These are phyloP conservation scores for Claviceps sp. DNA, from an alignment of 2,329 filamentous ascomycete species.

Conservation along the genomic window DNA sequence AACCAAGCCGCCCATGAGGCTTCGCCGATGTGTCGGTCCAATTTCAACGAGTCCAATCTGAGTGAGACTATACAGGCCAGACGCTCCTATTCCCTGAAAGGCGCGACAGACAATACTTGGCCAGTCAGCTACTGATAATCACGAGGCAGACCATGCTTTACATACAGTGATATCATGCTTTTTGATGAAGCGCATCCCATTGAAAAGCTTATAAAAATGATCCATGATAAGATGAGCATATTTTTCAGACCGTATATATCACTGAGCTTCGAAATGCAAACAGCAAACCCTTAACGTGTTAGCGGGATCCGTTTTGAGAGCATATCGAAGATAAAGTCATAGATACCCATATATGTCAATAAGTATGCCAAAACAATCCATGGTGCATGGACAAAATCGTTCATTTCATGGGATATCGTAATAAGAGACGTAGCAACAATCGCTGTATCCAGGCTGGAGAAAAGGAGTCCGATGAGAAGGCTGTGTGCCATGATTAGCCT, in stretches of 20 bases:
- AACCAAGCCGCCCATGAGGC: slow-evolving; percentile 40
- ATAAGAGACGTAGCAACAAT: slow-evolving; percentile 45
- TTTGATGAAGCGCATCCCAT: slow-evolving; percentile 37
- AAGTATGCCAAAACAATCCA: slow-evolving; percentile 45
- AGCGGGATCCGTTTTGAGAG: slow-evolving; percentile 2
- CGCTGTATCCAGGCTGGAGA: slow-evolving; percentile 43
- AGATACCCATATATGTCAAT: slow-evolving; percentile 39
- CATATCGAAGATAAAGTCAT: neutral
- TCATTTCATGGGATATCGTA: slow-evolving; percentile 39
- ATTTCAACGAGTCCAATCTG: slow-evolving; percentile 45
- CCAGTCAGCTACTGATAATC: slow-evolving; percentile 9
- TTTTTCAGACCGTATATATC: slow-evolving; percentile 44
- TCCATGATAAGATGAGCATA: slow-evolving; percentile 36
- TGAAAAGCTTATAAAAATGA: slow-evolving; percentile 41
- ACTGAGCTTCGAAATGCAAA: slow-evolving; percentile 44
- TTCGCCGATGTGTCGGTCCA: slow-evolving; percentile 37
- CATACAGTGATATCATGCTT: slow-evolving; percentile 38
- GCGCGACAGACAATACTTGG: slow-evolving; percentile 43
- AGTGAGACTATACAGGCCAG: slow-evolving; percentile 46
- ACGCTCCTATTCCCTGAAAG: slow-evolving; percentile 47
- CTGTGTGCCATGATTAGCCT: slow-evolving; percentile 15
- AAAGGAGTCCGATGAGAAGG: slow-evolving; percentile 38
- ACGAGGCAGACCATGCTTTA: neutral
- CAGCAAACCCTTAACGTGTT: slow-evolving; percentile 32
- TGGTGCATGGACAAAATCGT: slow-evolving; percentile 36